Evolutionary conservation across 75 land plant species (phyloP).

Genomic region (Adiantum capillusveneris): DNA sequence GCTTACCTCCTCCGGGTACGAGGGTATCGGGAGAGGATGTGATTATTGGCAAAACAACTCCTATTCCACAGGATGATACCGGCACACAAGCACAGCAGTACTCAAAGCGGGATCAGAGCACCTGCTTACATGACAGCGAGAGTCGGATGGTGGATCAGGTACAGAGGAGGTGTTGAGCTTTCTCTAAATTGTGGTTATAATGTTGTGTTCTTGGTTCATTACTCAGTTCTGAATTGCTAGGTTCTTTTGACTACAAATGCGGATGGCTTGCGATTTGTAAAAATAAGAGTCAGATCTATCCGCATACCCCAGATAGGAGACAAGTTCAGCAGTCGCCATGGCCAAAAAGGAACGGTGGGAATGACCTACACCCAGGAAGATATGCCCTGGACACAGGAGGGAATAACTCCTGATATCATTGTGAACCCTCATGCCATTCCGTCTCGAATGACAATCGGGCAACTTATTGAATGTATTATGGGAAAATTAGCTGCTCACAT

Average conservation of each 20-base stretch:
- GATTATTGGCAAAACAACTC: conserved; percentile 91
- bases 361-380: conserved; percentile 99
- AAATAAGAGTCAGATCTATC: conserved; percentile 94
- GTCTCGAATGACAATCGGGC: conserved; percentile 99
- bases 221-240: conserved; percentile 14
- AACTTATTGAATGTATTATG: conserved; percentile 99
- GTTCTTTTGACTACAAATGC: conserved; percentile 96
- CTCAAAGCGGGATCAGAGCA: conserved; percentile 89
- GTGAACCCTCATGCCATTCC: conserved; percentile 99
- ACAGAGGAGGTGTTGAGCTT: not conserved
- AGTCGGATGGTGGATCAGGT: conserved; percentile 99
- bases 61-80: conserved; percentile 85
- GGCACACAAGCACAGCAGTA: conserved; percentile 76
- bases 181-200: not conserved
- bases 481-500: conserved; percentile 99
- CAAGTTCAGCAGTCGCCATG: conserved; percentile 98
- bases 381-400: conserved; percentile 99
- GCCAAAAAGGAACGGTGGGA: conserved; percentile 98
- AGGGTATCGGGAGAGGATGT: conserved; percentile 96
- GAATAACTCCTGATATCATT: conserved; percentile 97
- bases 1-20: conserved; percentile 97
- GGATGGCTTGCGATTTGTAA: conserved; percentile 93
- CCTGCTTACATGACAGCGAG: conserved; percentile 94
- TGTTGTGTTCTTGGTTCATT: not conserved
- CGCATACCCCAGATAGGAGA: conserved; percentile 99